Base-by-base conservation (phyloP, 1,139 yeast species). In the Pichia sp. region DNA sequence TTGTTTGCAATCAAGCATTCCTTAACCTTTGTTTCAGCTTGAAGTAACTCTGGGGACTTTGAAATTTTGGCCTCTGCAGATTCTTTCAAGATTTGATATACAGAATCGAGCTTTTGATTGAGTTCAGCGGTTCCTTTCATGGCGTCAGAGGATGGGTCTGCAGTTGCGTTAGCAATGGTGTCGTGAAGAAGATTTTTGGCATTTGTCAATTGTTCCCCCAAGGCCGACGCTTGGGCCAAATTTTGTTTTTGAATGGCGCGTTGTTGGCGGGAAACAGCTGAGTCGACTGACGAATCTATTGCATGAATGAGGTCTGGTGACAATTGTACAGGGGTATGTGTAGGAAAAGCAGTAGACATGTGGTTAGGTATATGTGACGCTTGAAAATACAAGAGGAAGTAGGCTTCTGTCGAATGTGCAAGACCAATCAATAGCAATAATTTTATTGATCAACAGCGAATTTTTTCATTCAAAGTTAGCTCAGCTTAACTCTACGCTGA, bases 221-320 rank as follows among this genome's bases (percentile, higher is more conserved):
- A 31, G 10, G 11, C 11, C 8, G 33, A 31, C 23, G 23, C 23
- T 16, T 16, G 23, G 23, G 23, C 23, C 10, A 10, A 31, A 31
- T 31, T 31, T 31, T 31, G 7, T 31, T 7, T 8, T 23, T 34
- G 36, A n/a, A n/a, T 34, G 11, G 36, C 7, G 7, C 26, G 26
- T 60, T 81, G 75, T 61, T 87, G 95, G 58, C 96, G 79, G 26
- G 95, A 77, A 62, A 78, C 85, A 61, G 88, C 90, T 7, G 94
- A 78, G 71, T 86, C 95, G 40, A 77, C 72, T 43, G 76, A 71
- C 16, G 43, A 39, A 55, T 85, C 95, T 53, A 88, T 74, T 58
- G 83, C 85, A 28, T 81, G 72, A 52, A 86, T 69, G 50, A 82
- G 76, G 31, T 79, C 73, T 23, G 83, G 80, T 49, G 82, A 80